Base-by-base conservation (phyloP, 2,329 filamentous ascomycete genomes). In the Lachnellula arida region DNA sequence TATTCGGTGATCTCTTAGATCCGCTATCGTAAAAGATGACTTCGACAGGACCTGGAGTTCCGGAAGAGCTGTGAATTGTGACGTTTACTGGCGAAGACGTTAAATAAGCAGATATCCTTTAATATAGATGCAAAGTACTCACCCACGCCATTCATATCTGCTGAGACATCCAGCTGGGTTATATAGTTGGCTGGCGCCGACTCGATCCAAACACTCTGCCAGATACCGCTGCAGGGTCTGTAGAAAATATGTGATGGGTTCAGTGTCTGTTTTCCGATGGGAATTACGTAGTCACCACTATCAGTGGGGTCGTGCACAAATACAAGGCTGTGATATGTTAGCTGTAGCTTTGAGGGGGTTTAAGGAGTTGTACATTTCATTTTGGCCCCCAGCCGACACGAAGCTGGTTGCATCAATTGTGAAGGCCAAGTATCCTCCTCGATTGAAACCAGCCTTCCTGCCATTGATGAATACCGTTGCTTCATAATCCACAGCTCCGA, bases 151-250 rank as follows among this genome's bases (percentile, higher is more conserved):
- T 82, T 62, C 72, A 79, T 80, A 60, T 77, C 77, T 0, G 84
- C 86, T 25, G 76, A 54, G 12, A 61, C 54, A 43, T 59, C 59
- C 5, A 61, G 39, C 35, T 53, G 54, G 0, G 78, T 79, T 53
- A 89, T 79, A 61, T 84, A 74, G 49, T 80, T 76, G 0, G 71
- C 59, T 0, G 86, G 81, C 0, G 79, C 83, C n/a, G 80, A 76
- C 66, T 87, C 82, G 2, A 90, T 72, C 86, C 86, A 90, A 0
- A 89, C 86, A 17, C 78, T 79, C 66, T 89, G 86, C 87, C 87
- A 90, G 60, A 90, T 89, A 5, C 87, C 87, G 35, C 83, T 86
- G 67, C 86, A 89, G 0, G 87, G 82, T 0, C 82, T 83, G 67
- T 89, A 89, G 68, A 87, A 89, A 57, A 89, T 89, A 62, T 84